Evolutionary conservation across 768 basidiomycete genomes (phyloP).

Genomic region (Serendipita sp.): DNA sequence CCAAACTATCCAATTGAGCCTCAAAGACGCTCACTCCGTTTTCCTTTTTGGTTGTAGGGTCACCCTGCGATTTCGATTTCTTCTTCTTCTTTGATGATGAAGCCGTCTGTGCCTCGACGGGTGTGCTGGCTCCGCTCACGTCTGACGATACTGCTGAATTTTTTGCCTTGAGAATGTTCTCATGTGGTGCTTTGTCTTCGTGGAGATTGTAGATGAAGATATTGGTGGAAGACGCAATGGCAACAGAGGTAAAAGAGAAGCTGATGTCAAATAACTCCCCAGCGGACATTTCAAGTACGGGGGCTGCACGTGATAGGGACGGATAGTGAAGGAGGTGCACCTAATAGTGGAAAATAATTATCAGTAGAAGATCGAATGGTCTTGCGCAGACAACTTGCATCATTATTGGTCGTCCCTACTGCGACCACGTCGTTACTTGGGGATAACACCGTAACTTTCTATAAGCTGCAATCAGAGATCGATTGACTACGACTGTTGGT

Average conservation of each 20-base stretch:
- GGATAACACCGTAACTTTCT: conserved; percentile 85
- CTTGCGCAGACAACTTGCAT: conserved; percentile 29
- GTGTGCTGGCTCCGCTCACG: background rate
- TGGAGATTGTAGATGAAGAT: conserved; percentile 8
- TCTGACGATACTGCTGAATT: background rate
- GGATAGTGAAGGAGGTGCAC: conserved; percentile 55
- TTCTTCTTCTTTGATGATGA: background rate
- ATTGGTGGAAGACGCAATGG: conserved; percentile 2
- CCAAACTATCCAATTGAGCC: conserved; percentile 17
- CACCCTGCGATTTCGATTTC: background rate
- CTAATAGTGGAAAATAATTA: conserved; percentile 22
- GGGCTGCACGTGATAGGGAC: conserved; percentile 30
- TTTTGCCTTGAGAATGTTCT: conserved; percentile 8
- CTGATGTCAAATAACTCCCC: conserved; percentile 81
- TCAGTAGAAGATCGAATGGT: conserved; percentile 14
- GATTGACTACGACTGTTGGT: background rate
- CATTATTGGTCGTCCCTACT: conserved; percentile 50
- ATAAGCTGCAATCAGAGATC: conserved; percentile 8
- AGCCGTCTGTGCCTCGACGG: background rate
- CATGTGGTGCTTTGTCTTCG: background rate
- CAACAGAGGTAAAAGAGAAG: conserved; percentile 51
- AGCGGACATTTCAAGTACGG: conserved; percentile 36
- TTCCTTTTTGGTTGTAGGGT: no score
- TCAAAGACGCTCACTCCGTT: background rate
- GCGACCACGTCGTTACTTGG: conserved; percentile 48